These are phyloP conservation scores for Candida sp. DNA, from an alignment of 1,139 yeast genomes.

Conservation along the genomic window DNA sequence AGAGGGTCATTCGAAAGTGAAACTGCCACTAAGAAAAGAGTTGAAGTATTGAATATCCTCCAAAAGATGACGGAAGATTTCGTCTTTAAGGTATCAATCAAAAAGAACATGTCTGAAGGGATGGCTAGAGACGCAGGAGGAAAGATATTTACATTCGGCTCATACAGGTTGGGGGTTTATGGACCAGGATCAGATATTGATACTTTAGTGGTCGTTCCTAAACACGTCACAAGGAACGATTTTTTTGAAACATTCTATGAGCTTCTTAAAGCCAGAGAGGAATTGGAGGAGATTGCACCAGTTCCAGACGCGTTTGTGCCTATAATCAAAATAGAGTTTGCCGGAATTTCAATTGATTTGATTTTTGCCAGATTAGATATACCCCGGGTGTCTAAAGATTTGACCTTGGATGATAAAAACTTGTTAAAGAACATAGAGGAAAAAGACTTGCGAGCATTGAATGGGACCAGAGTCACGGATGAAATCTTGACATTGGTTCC, in stretches of 20 bases:
- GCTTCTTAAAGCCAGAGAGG: slow-evolving; percentile 70
- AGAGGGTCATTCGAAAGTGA: slow-evolving; percentile 92
- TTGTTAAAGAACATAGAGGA: slow-evolving; percentile 87
- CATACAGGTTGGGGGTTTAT: slow-evolving; percentile 92
- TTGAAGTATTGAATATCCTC: slow-evolving; percentile 67
- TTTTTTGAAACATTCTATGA: slow-evolving; percentile 82
- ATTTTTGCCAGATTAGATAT: slow-evolving; percentile 83
- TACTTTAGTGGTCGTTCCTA: slow-evolving; percentile 93
- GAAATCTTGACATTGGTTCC: slow-evolving; percentile 91
- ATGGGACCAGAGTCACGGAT: slow-evolving; percentile 98
- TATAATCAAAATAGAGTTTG: slow-evolving; percentile 84
- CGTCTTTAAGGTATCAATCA: slow-evolving; percentile 78
- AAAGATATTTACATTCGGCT: slow-evolving; percentile 93
- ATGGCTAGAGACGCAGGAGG: slow-evolving; percentile 99
- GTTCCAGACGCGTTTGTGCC: slow-evolving; percentile 99
- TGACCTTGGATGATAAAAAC: slow-evolving; percentile 85
- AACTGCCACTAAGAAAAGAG: slow-evolving; percentile 77
- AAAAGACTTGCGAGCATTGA: slow-evolving; percentile 82
- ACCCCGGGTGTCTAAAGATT: slow-evolving; percentile 75
- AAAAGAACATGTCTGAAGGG: slow-evolving; percentile 93
- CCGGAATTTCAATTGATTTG: slow-evolving; percentile 90
- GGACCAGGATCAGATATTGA: slow-evolving; percentile 99
- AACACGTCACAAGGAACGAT: slow-evolving; percentile 90
- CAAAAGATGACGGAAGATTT: slow-evolving; percentile 81
- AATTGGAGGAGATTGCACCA: slow-evolving; percentile 85